These are phyloP conservation scores for Telfairia occidentalis DNA, from an alignment of 331 rosid genomes.

Conservation along the genomic window DNA sequence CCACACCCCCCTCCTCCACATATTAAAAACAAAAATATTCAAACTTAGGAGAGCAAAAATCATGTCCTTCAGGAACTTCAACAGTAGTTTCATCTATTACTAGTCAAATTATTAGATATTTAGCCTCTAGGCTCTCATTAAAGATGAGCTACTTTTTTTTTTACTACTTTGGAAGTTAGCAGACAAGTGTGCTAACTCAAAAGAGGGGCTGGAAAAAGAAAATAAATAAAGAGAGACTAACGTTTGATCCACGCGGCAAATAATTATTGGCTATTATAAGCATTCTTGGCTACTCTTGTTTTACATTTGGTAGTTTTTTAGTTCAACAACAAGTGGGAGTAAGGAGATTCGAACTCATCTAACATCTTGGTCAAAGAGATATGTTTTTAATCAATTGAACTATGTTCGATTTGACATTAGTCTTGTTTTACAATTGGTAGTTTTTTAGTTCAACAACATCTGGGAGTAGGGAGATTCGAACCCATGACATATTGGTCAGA, in stretches of 20 bases:
- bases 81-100: background rate
- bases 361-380: too few relatives aligned
- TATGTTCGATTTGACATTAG: too few relatives aligned
- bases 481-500: too few relatives aligned
- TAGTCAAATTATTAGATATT: slow-evolving; percentile 7
- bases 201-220: background rate
- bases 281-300: background rate
- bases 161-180: background rate
- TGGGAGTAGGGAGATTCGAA: too few relatives aligned
- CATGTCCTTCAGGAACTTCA: background rate
- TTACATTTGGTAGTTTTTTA: background rate
- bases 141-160: background rate
- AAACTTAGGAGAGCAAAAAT: background rate
- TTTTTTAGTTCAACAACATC: too few relatives aligned
- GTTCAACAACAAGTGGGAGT: too few relatives aligned
- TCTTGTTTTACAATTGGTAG: too few relatives aligned
- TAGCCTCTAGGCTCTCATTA: background rate
- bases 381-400: too few relatives aligned
- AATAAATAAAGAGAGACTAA: background rate
- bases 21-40: background rate
- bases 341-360: too few relatives aligned
- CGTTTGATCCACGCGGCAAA: background rate
- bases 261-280: background rate
- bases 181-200: background rate
- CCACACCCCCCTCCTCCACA: slow-evolving; percentile 14